Conservation (phyloP, 257 asterid species). For the Solanum lycopersicoides region DNA sequence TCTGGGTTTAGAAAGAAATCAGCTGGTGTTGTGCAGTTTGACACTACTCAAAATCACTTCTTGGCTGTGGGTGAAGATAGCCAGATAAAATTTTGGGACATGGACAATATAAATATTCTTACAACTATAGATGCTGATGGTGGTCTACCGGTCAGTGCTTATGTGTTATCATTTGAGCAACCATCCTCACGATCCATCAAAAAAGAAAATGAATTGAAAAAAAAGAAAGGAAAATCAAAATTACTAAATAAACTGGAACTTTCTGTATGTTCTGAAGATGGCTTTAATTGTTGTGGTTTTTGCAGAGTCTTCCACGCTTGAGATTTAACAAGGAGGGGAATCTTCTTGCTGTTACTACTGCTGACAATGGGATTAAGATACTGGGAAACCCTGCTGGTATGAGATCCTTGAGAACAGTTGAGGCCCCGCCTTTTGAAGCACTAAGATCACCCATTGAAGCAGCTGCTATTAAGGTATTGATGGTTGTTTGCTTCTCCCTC, state of each 20-base stretch:
- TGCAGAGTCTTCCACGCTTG: slow-evolving; percentile 83
- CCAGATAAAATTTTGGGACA: slow-evolving; percentile 98
- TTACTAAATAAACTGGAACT: not conserved
- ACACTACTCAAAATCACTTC: slow-evolving; percentile 86
- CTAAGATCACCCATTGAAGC: slow-evolving; percentile 74
- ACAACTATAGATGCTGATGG: slow-evolving; percentile 78
- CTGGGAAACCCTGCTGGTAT: slow-evolving; percentile 78
- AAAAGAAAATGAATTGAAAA: not conserved
- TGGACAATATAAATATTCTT: slow-evolving; percentile 67
- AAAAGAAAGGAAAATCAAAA: not conserved
- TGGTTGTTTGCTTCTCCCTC: not conserved
- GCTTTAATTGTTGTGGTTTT: not conserved
- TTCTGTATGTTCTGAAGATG: not conserved
- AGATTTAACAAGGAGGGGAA: slow-evolving; percentile 94
- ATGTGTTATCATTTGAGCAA: not conserved
- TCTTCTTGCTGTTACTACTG: slow-evolving; percentile 88
- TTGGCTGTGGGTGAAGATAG: slow-evolving; percentile 93
- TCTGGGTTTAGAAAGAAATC: slow-evolving; percentile 84
- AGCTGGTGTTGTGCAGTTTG: slow-evolving; percentile 76
- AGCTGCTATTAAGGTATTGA: slow-evolving; percentile 63
- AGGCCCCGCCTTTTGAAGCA: slow-evolving; percentile 72
- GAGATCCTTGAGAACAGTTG: slow-evolving; percentile 67
- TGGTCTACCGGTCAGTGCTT: slow-evolving; percentile 73
- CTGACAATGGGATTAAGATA: slow-evolving; percentile 87
- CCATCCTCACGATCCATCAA: not conserved